A percentile compares a stretch with the other conserved stretches of the same genome.
Conservation (phyloP, 108 stramenopile species). For the Skeletonema tropicum region DNA sequence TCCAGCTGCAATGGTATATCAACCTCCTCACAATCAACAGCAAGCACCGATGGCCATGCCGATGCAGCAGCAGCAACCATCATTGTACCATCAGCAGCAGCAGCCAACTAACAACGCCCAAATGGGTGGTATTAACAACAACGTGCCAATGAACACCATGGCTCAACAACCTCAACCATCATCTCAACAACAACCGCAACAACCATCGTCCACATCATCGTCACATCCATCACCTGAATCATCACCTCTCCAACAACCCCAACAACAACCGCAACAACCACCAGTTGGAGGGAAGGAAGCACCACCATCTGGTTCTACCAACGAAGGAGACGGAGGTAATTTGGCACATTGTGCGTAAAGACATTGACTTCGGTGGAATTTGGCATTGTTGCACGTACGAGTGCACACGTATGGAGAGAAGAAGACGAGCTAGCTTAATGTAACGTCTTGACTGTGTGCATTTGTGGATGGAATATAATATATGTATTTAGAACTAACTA, state of each 20-base stretch:
- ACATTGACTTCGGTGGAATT: neutral
- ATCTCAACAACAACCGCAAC: neutral
- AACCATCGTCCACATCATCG: neutral
- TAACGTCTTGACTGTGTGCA: too few relatives aligned
- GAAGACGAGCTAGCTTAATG: too few relatives aligned
- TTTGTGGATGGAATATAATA: too few relatives aligned
- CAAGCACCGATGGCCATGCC: conserved; percentile 10
- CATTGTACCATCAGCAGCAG: conserved; percentile 11
- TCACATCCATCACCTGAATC: conserved; percentile 6
- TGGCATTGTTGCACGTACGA: too few relatives aligned
- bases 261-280: neutral
- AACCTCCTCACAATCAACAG: conserved; percentile 13
- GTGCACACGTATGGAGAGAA: too few relatives aligned
- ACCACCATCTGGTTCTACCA: conserved; percentile 4
- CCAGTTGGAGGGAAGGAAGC: conserved; percentile 11
- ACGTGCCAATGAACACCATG: neutral
- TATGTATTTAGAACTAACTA: too few relatives aligned
- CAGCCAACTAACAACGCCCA: neutral
- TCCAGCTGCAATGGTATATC: conserved; percentile 4
- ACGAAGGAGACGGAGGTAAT: conserved; percentile 50
- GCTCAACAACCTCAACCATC: conserved; percentile 10
- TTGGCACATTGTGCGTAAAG: conserved; percentile 60
- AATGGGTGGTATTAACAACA: conserved; percentile 6
- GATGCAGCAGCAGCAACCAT: conserved; percentile 36
- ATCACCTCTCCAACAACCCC: conserved; percentile 8